Conservation (phyloP, 2,329 filamentous ascomycete species). For the Pyricularia sp. region DNA sequence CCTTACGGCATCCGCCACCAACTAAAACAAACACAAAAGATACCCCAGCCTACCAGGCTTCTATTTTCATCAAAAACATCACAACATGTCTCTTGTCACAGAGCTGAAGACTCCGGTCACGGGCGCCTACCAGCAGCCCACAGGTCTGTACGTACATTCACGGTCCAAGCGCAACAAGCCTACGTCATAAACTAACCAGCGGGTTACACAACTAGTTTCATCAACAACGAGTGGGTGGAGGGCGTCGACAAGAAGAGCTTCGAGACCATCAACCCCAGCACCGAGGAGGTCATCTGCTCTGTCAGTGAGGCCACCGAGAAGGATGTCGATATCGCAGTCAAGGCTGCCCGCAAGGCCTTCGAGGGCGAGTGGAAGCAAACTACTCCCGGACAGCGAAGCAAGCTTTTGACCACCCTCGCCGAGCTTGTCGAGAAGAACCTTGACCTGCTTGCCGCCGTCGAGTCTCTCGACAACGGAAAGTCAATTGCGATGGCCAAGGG, state of each 20-base stretch:
- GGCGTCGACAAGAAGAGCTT: slow-evolving; percentile 81
- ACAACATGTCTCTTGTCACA: slow-evolving; percentile 26
- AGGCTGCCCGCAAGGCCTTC: slow-evolving; percentile 79
- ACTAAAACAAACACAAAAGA: not conserved
- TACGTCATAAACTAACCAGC: slow-evolving; percentile 12
- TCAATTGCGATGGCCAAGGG: slow-evolving; percentile 66
- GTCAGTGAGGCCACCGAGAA: slow-evolving; percentile 83
- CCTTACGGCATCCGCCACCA: not conserved
- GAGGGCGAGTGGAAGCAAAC: slow-evolving; percentile 60
- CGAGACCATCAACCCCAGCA: slow-evolving; percentile 82
- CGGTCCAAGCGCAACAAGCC: not conserved
- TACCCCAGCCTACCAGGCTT: not conserved
- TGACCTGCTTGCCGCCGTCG: slow-evolving; percentile 69
- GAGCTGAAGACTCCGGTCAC: slow-evolving; percentile 61
- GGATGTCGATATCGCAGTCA: slow-evolving; percentile 69
- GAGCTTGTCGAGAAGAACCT: slow-evolving; percentile 70
- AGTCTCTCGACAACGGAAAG: slow-evolving; percentile 86
- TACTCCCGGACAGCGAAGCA: slow-evolving; percentile 62
- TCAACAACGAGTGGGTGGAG: slow-evolving; percentile 87
- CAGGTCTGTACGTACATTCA: slow-evolving; percentile 43
- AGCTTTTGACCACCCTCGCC: slow-evolving; percentile 65
- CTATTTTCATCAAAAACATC: not conserved
- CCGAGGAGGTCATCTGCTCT: slow-evolving; percentile 74
- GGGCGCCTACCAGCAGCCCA: slow-evolving; percentile 49
- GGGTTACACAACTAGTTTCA: slow-evolving; percentile 50